A percentile compares a stretch with the other conserved stretches of the same genome.
phyloP scores from a whole-genome alignment of 495 filamentous ascomycete genomes.

The Schizothecium vesticola region DNA sequence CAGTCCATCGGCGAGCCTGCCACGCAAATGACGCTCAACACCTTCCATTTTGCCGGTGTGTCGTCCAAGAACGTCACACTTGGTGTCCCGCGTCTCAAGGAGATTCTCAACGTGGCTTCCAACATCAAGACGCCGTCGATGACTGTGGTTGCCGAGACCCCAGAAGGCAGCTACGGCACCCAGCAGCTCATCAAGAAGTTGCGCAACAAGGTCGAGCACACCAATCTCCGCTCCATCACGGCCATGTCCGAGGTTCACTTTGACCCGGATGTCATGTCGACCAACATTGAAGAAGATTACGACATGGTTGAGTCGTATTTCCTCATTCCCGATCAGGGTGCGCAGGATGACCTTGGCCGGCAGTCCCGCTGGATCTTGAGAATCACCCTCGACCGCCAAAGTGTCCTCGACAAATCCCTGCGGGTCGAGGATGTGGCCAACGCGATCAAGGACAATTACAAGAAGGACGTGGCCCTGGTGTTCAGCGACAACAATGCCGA shows the following conservation, averaged over 20 bases:
- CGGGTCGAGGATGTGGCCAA: constrained; percentile 88
- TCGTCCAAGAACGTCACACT: constrained; percentile 99
- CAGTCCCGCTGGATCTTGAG: constrained; percentile 95
- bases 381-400: constrained; percentile 85
- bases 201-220: constrained; percentile 87
- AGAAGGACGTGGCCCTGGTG: constrained; percentile 82
- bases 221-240: constrained; percentile 86
- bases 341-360: constrained; percentile 66
- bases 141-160: constrained; percentile 75
- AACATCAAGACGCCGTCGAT: constrained; percentile 99
- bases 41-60: constrained; percentile 99
- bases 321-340: constrained; percentile 73
- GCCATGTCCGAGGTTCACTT: constrained; percentile 94
- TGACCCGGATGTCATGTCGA: constrained; percentile 82
- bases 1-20: constrained; percentile 98
- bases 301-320: constrained; percentile 98
- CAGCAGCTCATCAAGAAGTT: constrained; percentile 80
- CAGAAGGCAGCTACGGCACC: constrained; percentile 38
- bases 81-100: constrained; percentile 97
- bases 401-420: constrained; percentile 90
- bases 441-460: constrained; percentile 80
- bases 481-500: constrained; percentile 98
- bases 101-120: constrained; percentile 94
- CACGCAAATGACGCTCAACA: constrained; percentile 99
- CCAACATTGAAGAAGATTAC: constrained; percentile 76